Conservation (phyloP, 164 flowering plant species). For the Euptelea pleiosperma region DNA sequence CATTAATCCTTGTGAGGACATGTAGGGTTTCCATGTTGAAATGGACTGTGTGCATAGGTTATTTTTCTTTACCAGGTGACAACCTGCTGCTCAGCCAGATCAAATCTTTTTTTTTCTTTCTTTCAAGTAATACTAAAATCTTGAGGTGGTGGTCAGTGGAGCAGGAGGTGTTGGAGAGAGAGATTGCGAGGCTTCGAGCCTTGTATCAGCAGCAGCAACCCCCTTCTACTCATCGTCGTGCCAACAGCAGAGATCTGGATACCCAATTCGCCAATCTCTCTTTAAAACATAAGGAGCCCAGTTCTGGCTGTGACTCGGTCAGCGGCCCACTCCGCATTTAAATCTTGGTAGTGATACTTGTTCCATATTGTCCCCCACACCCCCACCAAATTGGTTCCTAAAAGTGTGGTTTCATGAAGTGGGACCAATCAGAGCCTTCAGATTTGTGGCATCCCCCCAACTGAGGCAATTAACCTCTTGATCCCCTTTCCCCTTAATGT, state of each 20-base stretch:
- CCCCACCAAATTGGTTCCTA: neutral
- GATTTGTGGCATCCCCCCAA: neutral
- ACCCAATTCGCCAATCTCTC: conserved; percentile 74
- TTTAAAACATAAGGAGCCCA: conserved; percentile 55
- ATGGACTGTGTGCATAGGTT: too few relatives aligned
- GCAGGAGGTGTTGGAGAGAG: conserved; percentile 92
- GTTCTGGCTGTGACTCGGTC: conserved; percentile 43
- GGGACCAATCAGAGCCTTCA: neutral
- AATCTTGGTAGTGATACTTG: conserved; percentile 10
- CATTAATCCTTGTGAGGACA: neutral
- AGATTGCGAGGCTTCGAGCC: conserved; percentile 63
- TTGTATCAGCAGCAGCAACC: conserved; percentile 45
- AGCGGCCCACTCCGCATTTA: conserved; percentile 50
- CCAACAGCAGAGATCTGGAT: conserved; percentile 73
- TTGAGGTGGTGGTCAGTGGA: conserved; percentile 55
- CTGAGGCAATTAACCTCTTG: neutral
- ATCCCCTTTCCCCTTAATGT: conserved; percentile 1
- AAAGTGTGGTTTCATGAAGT: conserved; percentile 1
- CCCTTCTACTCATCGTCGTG: conserved; percentile 53
- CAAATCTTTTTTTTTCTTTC: neutral
- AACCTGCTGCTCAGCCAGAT: too few relatives aligned
- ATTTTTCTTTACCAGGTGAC: too few relatives aligned
- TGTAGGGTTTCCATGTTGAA: neutral
- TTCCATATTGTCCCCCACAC: neutral
- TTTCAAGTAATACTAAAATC: conserved; percentile 4